Base-by-base conservation (phyloP, 106 monocot genomes). In the Narthecium ossifragum region DNA sequence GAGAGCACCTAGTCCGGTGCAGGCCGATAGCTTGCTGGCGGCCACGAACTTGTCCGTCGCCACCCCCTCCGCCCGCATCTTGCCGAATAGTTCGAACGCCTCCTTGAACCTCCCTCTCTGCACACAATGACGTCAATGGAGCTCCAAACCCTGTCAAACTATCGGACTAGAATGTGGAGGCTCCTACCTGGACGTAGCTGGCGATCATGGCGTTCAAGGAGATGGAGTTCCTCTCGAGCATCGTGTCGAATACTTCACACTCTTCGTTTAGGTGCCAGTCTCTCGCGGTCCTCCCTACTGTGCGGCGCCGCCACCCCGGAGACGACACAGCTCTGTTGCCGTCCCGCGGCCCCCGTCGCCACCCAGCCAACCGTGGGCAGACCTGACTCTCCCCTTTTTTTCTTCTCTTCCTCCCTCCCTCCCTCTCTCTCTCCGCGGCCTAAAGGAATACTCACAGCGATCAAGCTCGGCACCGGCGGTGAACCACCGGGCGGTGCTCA, bases 121-220 rank as follows among this genome's bases (percentile, higher is more conserved):
- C 32, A 77, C 74, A 25, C 64, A 83, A 0, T n/a, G n/a, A n/a
- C n/a, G n/a, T n/a, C n/a, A n/a, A n/a, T n/a, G n/a, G n/a, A n/a
- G n/a, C n/a, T n/a, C n/a, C n/a, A n/a, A n/a, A n/a, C n/a, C n/a
- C n/a, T n/a, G n/a, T n/a, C n/a, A n/a, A n/a, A n/a, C n/a, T n/a
- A n/a, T n/a, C n/a, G n/a, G n/a, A n/a, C n/a, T n/a, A n/a, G n/a
- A n/a, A n/a, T n/a, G n/a, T n/a, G n/a, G n/a, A n/a, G n/a, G n/a
- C n/a, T n/a, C n/a, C n/a, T n/a, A n/a, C n/a, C 73, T 69, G 65
- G 25, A 76, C 73, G 24, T 69, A 84, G 0, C 68, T 84, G 0
- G 80, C 30, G 18, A 88, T 84, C 80, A 88, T 88, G 0, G 80
- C 63, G 18, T 88, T 88, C 88, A 84, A 88, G 1, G 84, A 84